These are phyloP conservation scores for Coniferiporia sulphurascens DNA, from an alignment of 1,284 basidiomycete genomes.

Conservation along the genomic window DNA sequence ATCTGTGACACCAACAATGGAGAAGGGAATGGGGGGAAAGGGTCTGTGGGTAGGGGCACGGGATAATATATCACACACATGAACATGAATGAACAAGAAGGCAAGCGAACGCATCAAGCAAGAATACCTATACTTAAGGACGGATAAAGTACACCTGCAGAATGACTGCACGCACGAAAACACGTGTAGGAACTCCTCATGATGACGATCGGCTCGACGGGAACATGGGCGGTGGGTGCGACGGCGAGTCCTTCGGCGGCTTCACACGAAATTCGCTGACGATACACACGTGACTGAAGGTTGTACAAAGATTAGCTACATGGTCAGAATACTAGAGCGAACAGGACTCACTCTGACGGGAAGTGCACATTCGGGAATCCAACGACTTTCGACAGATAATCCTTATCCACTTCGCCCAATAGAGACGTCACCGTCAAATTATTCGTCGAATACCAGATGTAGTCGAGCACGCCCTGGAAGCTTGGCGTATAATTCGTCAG, in stretches of 20 bases:
- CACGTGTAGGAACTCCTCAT: constrained; percentile 10
- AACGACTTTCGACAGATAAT: constrained; percentile 86
- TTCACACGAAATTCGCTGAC: constrained; percentile 71
- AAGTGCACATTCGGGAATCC: constrained; percentile 98
- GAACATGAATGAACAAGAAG: constrained; percentile 11
- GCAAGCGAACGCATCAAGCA: constrained; percentile 1
- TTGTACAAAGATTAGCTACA: constrained; percentile 20
- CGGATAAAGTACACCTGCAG: constrained; percentile 12
- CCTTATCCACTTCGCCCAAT: constrained; percentile 83
- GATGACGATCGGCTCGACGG: constrained; percentile 17
- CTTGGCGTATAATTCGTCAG: constrained; percentile 92
- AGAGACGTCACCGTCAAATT: constrained; percentile 83
- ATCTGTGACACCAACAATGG: constrained; percentile 24
- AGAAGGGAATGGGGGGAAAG: background rate
- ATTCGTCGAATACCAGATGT: constrained; percentile 86
- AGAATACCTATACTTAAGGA: constrained; percentile 8
- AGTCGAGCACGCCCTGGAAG: constrained; percentile 85
- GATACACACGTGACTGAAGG: constrained; percentile 58
- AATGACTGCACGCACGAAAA: constrained; percentile 6
- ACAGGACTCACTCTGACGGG: constrained; percentile 80
- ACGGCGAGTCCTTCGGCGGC: constrained; percentile 46
- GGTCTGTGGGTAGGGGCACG: constrained; percentile 8
- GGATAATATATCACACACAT: constrained; percentile 11
- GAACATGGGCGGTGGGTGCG: constrained; percentile 32
- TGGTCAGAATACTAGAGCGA: constrained; percentile 16